phyloP scores from a whole-genome alignment of 2,329 filamentous ascomycete genomes.

The Stagonosporopsis cucurbitacearum region DNA sequence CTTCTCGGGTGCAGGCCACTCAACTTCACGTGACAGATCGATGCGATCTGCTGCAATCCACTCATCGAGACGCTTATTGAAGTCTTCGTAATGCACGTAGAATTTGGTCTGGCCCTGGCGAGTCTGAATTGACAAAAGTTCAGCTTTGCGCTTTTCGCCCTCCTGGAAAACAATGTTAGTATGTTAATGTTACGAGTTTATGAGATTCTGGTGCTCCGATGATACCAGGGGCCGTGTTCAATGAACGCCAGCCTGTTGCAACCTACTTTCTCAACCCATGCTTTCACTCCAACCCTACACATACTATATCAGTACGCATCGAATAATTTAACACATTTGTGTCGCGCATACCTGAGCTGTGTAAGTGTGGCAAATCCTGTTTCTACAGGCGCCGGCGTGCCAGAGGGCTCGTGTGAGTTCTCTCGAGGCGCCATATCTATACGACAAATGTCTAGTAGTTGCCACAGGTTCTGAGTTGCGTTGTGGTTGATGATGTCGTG shows the following conservation, averaged over 20 bases:
- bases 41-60: constrained; percentile 86
- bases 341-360: constrained; percentile 72
- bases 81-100: constrained; percentile 98
- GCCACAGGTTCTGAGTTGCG: constrained; percentile 29
- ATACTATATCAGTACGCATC: constrained; percentile 39
- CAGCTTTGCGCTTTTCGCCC: constrained; percentile 85
- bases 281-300: constrained; percentile 69
- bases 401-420: constrained; percentile 59
- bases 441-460: constrained; percentile 15
- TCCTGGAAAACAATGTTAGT: constrained; percentile 59
- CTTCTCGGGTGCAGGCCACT: constrained; percentile 94
- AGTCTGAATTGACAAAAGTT: constrained; percentile 93
- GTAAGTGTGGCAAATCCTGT: constrained; percentile 85
- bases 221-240: constrained; percentile 16
- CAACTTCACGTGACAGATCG: constrained; percentile 87
- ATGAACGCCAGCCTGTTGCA: constrained; percentile 12
- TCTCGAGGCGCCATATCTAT: constrained; percentile 62
- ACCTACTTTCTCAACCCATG: constrained; percentile 72
- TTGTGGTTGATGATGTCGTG: constrained; percentile 42
- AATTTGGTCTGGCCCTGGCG: constrained; percentile 87
- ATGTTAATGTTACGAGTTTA: not conserved
- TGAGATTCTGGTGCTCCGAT: constrained; percentile 12
- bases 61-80: constrained; percentile 90
- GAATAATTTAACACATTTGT: constrained; percentile 30
- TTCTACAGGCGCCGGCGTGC: constrained; percentile 67